phyloP scores from a whole-genome alignment of 2,329 filamentous ascomycete genomes.

The Hymenoscyphus fraxineus region DNA sequence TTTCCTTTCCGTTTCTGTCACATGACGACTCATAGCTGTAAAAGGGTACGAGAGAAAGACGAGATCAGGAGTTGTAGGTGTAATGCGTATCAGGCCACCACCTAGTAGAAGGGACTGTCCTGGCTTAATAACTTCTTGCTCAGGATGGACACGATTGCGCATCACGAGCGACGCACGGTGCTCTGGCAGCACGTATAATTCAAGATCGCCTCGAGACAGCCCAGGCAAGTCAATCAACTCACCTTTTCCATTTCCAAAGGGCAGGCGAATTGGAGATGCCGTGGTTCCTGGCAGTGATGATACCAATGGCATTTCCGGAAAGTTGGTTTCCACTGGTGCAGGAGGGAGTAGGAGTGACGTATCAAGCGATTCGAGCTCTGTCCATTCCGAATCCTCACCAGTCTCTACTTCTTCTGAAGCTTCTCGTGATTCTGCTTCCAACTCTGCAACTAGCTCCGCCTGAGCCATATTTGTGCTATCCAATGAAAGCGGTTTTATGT shows the following conservation, averaged over 20 bases:
- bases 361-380: slow-evolving; percentile 20
- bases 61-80: slow-evolving; percentile 61
- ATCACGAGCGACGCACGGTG: slow-evolving; percentile 70
- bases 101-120: slow-evolving; percentile 80
- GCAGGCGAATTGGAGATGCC: slow-evolving; percentile 88
- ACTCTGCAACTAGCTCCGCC: not conserved
- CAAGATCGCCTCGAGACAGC: slow-evolving; percentile 69
- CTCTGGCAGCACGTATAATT: slow-evolving; percentile 64
- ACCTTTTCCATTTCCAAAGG: slow-evolving; percentile 79
- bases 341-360: slow-evolving; percentile 66
- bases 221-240: slow-evolving; percentile 94
- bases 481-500: not conserved
- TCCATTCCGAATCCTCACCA: slow-evolving; percentile 10
- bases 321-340: slow-evolving; percentile 66
- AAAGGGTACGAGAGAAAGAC: slow-evolving; percentile 83
- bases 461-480: not conserved
- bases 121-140: slow-evolving; percentile 68
- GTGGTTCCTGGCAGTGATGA: slow-evolving; percentile 89
- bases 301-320: slow-evolving; percentile 79
- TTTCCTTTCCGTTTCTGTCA: slow-evolving; percentile 71
- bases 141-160: slow-evolving; percentile 68
- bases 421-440: not conserved
- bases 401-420: not conserved
- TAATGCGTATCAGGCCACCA: slow-evolving; percentile 84
- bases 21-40: slow-evolving; percentile 70